Base-by-base conservation (phyloP, 2,329 filamentous ascomycete genomes). In the Huntiella bhutanensis region DNA sequence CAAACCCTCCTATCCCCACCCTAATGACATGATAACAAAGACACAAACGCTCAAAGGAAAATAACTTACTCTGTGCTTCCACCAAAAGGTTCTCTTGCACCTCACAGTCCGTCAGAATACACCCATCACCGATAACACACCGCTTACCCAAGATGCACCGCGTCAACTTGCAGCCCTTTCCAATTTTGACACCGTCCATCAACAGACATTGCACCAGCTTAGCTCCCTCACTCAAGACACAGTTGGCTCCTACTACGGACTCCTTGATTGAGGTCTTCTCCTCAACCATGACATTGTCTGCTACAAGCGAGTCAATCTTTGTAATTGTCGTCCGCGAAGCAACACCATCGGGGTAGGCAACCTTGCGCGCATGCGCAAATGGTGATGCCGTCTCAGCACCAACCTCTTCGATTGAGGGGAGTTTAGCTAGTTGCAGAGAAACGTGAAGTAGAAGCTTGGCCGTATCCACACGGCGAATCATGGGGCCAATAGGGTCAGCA, bases 251-350 rank as follows among this genome's bases (percentile, higher is more conserved):
- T 36, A 98, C 75, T 28, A 95, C 84, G 34, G 71, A 81, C 61
- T 94, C 85, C 60, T 94, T 95, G 63, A 98, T 82, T n/a, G 86
- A 81, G 17, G 77, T 80, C 59, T 88, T 88, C 55, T 88, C 83
- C 56, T 88, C 83, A 0, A 96, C 77, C 1, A 78, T 85, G 36
- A 92, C 85, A 56, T 95, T 95, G 49, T 88, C 82, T 1, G 76
- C 88, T 34, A 96, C 74, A 2, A 96, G 69, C 53, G 77, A 83
- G 64, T 95, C 88, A 41, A 75, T 70, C 54, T 80, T 75, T 15
- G 83, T 86, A 47, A 96, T 82, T 3, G 84, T 91, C 41, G 82
- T 86, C 45, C 80, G 77, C 33, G 75, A 69, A 47, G 86, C 84
- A 33, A 96, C 77, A 17, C 81, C 81, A 47, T 85, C 80, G 0